Evolutionary conservation across 805 yeast genomes (phyloP), one percentile per base, ranked within the genome.

Genomic region (Sugiyamaella chiloensis): DNA sequence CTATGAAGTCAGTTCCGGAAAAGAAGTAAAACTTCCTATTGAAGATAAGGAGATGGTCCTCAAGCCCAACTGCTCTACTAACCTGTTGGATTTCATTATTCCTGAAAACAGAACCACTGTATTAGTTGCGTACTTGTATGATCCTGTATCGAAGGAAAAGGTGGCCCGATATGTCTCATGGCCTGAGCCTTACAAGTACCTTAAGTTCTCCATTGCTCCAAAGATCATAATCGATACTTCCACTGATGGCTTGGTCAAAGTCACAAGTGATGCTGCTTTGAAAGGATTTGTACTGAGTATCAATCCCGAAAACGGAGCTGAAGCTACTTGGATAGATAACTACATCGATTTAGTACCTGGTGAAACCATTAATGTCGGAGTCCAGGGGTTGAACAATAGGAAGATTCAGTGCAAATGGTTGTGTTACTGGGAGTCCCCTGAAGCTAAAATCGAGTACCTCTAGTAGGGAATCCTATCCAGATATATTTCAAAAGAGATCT

Each of bases 141-240:
- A 54, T 30, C 32, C 58, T 19, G 31, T 30, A 54, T 1, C 44
- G 57, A 5, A 49, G 70, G 24, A 63, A 67, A 3, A 53, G 64
- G 40, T 61, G 66, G 5, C 58, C 64, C 16, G 37, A 16, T 34
- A 34, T 16, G 37, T 34, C 5, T 73, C 72, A 50, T 75, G 79
- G 79, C 79, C 79, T 0, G 77, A 75, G 52, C 74, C 74, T 4
- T 52, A 71, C 39, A 72, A 72, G 50, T 62, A 69, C 52, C 54
- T 70, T 24, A 53, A 56, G 12, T 66, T 71, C 43, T 61, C 67
- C 2, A 55, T 48, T 12, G 30, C 4, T 11, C 37, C 37, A 11
- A 29, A 14, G 26, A 24, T 42, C 8, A 21, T 27, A 3, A 6
- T 31, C 12, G 24, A 32, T n/a, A 35, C 37, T 4, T 34, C 35